Percentiles rank a stretch among this genome's conserved stretches.
Conservation (phyloP, 208 protist species). For the Trypanosoma brucei region DNA sequence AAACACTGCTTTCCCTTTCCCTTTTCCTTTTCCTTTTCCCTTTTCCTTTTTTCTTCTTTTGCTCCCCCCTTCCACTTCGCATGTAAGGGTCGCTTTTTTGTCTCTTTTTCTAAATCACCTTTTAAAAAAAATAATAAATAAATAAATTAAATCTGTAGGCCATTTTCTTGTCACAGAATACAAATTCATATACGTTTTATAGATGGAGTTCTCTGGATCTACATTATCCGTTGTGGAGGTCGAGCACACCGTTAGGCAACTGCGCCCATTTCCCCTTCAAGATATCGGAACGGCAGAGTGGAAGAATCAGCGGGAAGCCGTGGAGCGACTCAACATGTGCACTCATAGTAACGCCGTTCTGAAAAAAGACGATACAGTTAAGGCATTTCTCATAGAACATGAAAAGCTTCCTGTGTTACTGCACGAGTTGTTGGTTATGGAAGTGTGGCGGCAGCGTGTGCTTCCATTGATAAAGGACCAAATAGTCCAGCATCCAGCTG, state of each 20-base stretch:
- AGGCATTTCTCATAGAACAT: conserved; percentile 74
- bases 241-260: conserved; percentile 63
- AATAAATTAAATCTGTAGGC: neutral
- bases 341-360: conserved; percentile 84
- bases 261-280: conserved; percentile 53
- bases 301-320: conserved; percentile 71
- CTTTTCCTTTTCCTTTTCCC: too few relatives aligned
- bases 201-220: conserved; percentile 68
- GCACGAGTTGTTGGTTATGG: conserved; percentile 82
- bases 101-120: too few relatives aligned
- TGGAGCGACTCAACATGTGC: conserved; percentile 89
- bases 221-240: conserved; percentile 56
- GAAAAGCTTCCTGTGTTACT: conserved; percentile 70
- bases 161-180: neutral
- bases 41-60: too few relatives aligned
- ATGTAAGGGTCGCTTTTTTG: too few relatives aligned
- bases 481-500: conserved; percentile 57
- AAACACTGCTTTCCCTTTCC: too few relatives aligned
- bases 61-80: too few relatives aligned
- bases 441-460: conserved; percentile 84
- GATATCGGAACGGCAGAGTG: conserved; percentile 68
- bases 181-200: neutral
- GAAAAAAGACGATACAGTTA: conserved; percentile 84
- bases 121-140: too few relatives aligned
- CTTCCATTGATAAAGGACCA: conserved; percentile 38